Evolutionary conservation across 2,329 filamentous ascomycete genomes (phyloP).

Genomic region (Emericellopsis cladophorae): DNA sequence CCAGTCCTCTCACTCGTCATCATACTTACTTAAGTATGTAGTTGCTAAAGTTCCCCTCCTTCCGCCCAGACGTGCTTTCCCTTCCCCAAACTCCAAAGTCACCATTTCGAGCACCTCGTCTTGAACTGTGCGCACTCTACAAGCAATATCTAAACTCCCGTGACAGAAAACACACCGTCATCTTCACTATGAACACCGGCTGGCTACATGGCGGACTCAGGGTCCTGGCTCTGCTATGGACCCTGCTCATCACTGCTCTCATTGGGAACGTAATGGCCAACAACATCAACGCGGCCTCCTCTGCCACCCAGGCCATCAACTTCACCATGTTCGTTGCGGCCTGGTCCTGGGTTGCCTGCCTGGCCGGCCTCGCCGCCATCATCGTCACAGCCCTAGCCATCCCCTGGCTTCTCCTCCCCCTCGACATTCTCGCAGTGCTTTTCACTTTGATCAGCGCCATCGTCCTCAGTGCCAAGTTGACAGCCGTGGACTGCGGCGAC

Average conservation of each 20-base stretch:
- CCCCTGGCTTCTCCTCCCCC: slow-evolving; percentile 36
- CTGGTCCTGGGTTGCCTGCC: slow-evolving; percentile 50
- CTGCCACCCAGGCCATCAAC: slow-evolving; percentile 38
- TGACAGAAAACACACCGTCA: slow-evolving; percentile 11
- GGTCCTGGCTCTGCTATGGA: slow-evolving; percentile 34
- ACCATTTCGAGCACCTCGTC: background rate
- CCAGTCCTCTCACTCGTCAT: background rate
- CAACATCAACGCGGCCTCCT: slow-evolving; percentile 28
- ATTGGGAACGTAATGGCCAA: slow-evolving; percentile 44
- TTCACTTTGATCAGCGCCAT: slow-evolving; percentile 62
- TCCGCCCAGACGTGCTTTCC: background rate
- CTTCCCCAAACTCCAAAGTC: background rate
- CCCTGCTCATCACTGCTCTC: slow-evolving; percentile 39
- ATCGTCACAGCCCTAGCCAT: slow-evolving; percentile 40
- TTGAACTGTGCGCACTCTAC: background rate
- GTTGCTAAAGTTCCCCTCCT: background rate
- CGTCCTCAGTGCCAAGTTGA: slow-evolving; percentile 57
- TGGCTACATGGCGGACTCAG: slow-evolving; percentile 19
- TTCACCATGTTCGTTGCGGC: slow-evolving; percentile 59
- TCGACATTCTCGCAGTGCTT: slow-evolving; percentile 48
- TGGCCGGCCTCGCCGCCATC: slow-evolving; percentile 47
- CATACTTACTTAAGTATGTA: background rate
- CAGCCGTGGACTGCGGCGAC: slow-evolving; percentile 56
- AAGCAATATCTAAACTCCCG: slow-evolving; percentile 3
- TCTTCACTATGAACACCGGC: slow-evolving; percentile 20